Base-by-base conservation (phyloP, 1,284 basidiomycete species). In the Leccinum variabile region DNA sequence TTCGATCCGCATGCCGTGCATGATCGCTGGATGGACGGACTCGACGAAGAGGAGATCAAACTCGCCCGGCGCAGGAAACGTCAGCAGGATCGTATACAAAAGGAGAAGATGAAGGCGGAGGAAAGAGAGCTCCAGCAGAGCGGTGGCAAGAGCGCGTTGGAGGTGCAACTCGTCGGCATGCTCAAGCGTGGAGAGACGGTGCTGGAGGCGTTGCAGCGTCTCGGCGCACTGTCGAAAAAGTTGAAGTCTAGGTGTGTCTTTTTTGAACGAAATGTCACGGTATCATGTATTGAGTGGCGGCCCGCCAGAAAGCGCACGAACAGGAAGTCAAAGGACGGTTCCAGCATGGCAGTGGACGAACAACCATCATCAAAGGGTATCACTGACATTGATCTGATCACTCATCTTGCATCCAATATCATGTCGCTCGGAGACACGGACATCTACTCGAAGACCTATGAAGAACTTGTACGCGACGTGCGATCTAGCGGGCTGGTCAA, bases 11-110 rank as follows among this genome's bases (percentile, higher is more conserved):
- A 95, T 72, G 94, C 91, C 16, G 86, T 92, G 59, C 95, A 98
- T 76, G 97, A 99, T 77, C 84, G 85, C 33, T 99, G 97, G 97
- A 91, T 99, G 82, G 90, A 94, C 16, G 94, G 89, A 3, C 68
- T 97, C 58, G 92, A 92, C 71, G 94, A 96, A 71, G 85, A 83
- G 65, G 91, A 89, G 68, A 97, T 99, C 70, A 91, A 91, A 75
- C 84, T 86, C 68, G 97, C 97, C 11, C 79, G 90, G 62, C 84
- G 80, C 67, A 82, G 79, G 69, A 92, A 88, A 78, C 86, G 82
- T 68, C 82, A 83, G 60, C 86, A 86, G 70, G 92, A 91, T 65
- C 85, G 84, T 68, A 76, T 82, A 66, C 89, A 91, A 78, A 83
- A 78, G 72, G 89, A 93, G 73, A 82, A 82, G 66, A 82, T 91